Conservation (phyloP, 495 filamentous ascomycete species). For the Halenospora varia region DNA sequence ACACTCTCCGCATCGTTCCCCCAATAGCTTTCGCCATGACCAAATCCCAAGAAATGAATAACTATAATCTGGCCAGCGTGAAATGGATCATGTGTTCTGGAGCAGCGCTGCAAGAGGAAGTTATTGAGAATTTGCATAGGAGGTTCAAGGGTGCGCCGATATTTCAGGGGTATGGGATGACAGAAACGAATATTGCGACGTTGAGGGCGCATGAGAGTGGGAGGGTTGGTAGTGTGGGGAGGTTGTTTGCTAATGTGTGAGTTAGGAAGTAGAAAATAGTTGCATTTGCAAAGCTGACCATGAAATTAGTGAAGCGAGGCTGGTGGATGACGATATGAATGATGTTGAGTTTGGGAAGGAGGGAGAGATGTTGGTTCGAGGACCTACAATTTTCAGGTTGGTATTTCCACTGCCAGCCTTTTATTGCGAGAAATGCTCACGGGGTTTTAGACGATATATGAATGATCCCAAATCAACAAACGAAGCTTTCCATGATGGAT, state of each 20-base stretch:
- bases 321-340: constrained; percentile 2
- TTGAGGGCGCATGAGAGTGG: neutral
- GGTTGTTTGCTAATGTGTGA: constrained; percentile 1
- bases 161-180: constrained; percentile 50
- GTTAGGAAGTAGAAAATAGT: too few species aligned
- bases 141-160: constrained; percentile 60
- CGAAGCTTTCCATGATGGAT: constrained; percentile 38
- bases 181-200: constrained; percentile 2
- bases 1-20: constrained; percentile 75
- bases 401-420: neutral
- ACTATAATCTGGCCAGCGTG: constrained; percentile 73
- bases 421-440: too few species aligned
- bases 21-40: constrained; percentile 74
- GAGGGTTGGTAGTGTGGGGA: neutral
- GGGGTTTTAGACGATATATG: constrained; percentile 2
- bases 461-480: neutral
- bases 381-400: neutral
- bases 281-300: neutral
- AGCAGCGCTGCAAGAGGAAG: constrained; percentile 75
- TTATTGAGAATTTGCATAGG: constrained; percentile 70
- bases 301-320: neutral
- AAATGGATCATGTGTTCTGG: constrained; percentile 83
- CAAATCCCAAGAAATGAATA: constrained; percentile 67
- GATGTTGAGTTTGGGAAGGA: constrained; percentile 1
- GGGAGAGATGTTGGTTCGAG: neutral